A percentile compares a stretch with the other conserved stretches of the same genome.
Conservation (phyloP, 768 basidiomycete species). For the Hericium alpestre region DNA sequence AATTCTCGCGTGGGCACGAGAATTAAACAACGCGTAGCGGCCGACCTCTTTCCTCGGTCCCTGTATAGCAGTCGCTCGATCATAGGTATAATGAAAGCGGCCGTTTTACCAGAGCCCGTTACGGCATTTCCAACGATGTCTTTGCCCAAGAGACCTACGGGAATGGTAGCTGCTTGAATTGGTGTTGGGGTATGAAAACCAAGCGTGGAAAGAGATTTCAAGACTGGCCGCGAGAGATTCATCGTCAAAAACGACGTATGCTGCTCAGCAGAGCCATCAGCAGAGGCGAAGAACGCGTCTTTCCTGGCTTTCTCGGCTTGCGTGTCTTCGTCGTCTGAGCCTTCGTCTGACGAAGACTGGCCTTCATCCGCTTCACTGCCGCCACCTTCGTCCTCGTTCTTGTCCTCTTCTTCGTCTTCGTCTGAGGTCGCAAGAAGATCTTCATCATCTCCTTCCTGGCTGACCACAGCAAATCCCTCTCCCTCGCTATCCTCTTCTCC, state of each 20-base stretch:
- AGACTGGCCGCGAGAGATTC: conserved; percentile 90
- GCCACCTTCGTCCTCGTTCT: conserved; percentile 13
- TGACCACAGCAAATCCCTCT: conserved; percentile 21
- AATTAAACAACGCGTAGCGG: conserved; percentile 81
- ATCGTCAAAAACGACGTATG: conserved; percentile 81
- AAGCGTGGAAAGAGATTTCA: conserved; percentile 80
- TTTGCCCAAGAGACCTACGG: conserved; percentile 86
- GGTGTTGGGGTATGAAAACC: conserved; percentile 83
- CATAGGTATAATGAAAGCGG: conserved; percentile 92
- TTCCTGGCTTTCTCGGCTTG: conserved; percentile 59
- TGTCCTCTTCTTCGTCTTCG: conserved; percentile 23
- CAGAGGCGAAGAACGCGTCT: conserved; percentile 76
- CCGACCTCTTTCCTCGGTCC: conserved; percentile 78
- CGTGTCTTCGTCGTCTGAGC: conserved; percentile 39
- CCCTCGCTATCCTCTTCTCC: conserved; percentile 28
- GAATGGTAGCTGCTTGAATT: conserved; percentile 90
- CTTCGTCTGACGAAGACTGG: conserved; percentile 52
- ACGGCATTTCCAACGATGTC: conserved; percentile 94
- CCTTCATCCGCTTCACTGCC: conserved; percentile 6
- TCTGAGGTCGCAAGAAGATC: conserved; percentile 7
- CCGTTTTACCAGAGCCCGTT: conserved; percentile 97
- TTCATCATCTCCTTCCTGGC: conserved; percentile 20
- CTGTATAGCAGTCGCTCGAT: conserved; percentile 87
- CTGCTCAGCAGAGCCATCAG: conserved; percentile 31
- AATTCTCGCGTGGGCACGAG: conserved; percentile 93